These are phyloP conservation scores for Ziziphus jujuba DNA, from an alignment of 306 rosid species.

Conservation along the genomic window DNA sequence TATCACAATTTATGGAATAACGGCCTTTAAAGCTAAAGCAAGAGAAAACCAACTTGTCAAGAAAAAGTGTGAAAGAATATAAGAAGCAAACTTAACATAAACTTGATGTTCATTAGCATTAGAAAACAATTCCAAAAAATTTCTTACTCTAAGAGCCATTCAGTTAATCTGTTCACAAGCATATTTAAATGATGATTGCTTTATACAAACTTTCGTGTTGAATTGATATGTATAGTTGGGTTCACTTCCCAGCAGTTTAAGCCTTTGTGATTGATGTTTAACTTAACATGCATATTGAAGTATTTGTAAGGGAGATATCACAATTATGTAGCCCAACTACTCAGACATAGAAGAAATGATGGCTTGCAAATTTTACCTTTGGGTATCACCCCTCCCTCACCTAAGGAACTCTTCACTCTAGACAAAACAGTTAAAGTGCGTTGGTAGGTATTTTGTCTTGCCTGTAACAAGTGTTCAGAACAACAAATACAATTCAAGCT, in stretches of 20 bases:
- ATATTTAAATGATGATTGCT: not conserved
- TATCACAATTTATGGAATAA: not conserved
- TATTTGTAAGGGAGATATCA: not conserved
- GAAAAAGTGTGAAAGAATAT: not conserved
- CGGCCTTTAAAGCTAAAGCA: not conserved
- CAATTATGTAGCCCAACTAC: not conserved
- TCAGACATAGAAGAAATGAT: not conserved
- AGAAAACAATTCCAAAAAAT: not conserved
- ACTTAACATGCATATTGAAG: not conserved
- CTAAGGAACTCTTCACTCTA: conserved; percentile 55
- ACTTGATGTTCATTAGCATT: not conserved
- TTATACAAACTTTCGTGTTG: too few species aligned
- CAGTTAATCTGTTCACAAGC: not conserved
- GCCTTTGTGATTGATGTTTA: too few species aligned
- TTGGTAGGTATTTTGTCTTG: conserved; percentile 68
- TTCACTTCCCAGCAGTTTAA: too few species aligned
- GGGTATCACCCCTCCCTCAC: conserved; percentile 51
- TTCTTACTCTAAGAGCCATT: not conserved
- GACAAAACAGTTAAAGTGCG: conserved; percentile 64
- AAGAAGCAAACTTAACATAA: not conserved
- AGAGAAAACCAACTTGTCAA: not conserved
- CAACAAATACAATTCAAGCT: conserved; percentile 4
- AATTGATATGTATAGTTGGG: not conserved
- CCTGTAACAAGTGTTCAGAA: conserved; percentile 46
- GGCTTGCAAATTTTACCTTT: conserved; percentile 43